phyloP scores from a whole-genome alignment of 441 rosid species.

The Pelargonium australe region DNA sequence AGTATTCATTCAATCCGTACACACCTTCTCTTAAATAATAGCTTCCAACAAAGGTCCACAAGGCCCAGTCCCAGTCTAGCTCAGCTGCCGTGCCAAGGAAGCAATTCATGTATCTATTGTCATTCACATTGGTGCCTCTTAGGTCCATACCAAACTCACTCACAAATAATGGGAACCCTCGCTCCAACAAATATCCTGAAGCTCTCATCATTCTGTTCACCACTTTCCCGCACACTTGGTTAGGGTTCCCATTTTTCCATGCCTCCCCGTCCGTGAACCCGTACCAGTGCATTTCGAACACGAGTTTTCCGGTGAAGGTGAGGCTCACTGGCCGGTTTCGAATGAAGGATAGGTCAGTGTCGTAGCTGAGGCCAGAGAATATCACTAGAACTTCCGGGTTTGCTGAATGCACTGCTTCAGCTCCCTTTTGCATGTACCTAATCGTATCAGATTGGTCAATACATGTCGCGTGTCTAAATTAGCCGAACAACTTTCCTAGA shows the following conservation, averaged over 20 bases:
- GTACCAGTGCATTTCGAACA: slow-evolving; percentile 73
- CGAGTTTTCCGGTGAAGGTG: slow-evolving; percentile 47
- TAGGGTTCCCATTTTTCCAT: slow-evolving; percentile 52
- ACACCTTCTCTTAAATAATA: slow-evolving; percentile 60
- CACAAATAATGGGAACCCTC: slow-evolving; percentile 59
- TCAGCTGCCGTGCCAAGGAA: slow-evolving; percentile 59
- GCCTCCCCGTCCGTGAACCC: slow-evolving; percentile 45
- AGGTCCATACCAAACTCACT: slow-evolving; percentile 81
- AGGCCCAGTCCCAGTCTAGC: slow-evolving; percentile 73
- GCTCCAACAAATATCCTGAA: slow-evolving; percentile 44
- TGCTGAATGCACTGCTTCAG: slow-evolving; percentile 62
- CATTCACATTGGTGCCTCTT: slow-evolving; percentile 59
- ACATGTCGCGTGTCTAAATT: too few relatives aligned
- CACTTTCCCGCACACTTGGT: slow-evolving; percentile 46
- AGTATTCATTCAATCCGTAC: slow-evolving; percentile 44
- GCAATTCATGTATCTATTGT: slow-evolving; percentile 62
- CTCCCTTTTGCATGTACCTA: slow-evolving; percentile 61
- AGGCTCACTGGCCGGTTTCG: slow-evolving; percentile 30
- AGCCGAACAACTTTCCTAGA: too few relatives aligned
- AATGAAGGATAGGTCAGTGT: slow-evolving; percentile 44
- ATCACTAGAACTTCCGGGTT: slow-evolving; percentile 63
- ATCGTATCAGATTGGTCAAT: not conserved
- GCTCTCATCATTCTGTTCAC: slow-evolving; percentile 33
- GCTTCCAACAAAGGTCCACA: slow-evolving; percentile 75
- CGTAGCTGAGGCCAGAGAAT: slow-evolving; percentile 60